These are phyloP conservation scores for Plectosphaerella sp. DNA, from an alignment of 2,329 filamentous ascomycete genomes.

Conservation along the genomic window DNA sequence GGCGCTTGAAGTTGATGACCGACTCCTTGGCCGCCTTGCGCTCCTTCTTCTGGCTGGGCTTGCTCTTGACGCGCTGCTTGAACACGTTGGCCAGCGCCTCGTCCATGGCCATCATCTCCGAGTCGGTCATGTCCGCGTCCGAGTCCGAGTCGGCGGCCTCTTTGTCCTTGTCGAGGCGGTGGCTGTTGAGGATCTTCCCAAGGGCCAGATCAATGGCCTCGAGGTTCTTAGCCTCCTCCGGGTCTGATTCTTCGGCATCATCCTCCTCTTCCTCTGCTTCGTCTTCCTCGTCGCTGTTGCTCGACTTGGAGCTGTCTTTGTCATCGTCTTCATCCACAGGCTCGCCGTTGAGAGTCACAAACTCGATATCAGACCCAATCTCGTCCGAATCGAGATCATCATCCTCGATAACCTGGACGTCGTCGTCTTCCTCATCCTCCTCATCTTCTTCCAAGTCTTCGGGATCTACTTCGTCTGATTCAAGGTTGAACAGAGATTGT, in stretches of 20 bases:
- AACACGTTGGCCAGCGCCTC: conserved; percentile 81
- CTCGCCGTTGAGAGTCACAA: conserved; percentile 35
- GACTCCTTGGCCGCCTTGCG: conserved; percentile 83
- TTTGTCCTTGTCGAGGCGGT: conserved; percentile 55
- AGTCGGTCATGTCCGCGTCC: conserved; percentile 87
- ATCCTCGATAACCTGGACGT: conserved; percentile 27
- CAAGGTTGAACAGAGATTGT: conserved; percentile 74
- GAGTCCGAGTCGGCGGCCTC: conserved; percentile 53
- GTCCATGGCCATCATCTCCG: conserved; percentile 90
- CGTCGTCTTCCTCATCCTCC: conserved; percentile 31
- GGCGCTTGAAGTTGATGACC: conserved; percentile 91
- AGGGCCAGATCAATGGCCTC: conserved; percentile 67
- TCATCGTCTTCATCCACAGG: conserved; percentile 42
- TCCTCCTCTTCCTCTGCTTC: conserved; percentile 29
- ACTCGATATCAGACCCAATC: conserved; percentile 46
- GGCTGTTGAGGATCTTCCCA: conserved; percentile 72
- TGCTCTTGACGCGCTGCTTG: conserved; percentile 63
- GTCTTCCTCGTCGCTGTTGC: conserved; percentile 31
- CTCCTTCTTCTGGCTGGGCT: conserved; percentile 70
- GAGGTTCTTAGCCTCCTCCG: conserved; percentile 36
- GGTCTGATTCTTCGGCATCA: conserved; percentile 5
- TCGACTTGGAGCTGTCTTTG: conserved; percentile 35
- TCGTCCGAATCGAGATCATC: conserved; percentile 38
- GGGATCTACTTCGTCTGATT: conserved; percentile 54
- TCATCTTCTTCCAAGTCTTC: conserved; percentile 35